These are phyloP conservation scores for Trichoderma oligosporum DNA, from an alignment of 2,329 filamentous ascomycete genomes.

Conservation along the genomic window DNA sequence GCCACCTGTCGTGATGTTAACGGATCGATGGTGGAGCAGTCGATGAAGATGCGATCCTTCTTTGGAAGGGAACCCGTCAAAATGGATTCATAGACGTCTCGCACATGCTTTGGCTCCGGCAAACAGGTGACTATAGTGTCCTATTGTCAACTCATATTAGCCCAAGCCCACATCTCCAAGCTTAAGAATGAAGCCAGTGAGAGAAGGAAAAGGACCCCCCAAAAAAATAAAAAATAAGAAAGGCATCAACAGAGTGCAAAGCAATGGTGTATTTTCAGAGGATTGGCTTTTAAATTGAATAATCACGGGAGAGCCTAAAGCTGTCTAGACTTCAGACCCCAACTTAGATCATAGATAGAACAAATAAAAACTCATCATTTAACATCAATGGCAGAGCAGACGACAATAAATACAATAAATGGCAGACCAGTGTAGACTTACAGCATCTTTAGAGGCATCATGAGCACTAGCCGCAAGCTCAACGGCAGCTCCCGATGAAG, in stretches of 20 bases:
- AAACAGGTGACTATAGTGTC: constrained; percentile 84
- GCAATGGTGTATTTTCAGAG: neutral
- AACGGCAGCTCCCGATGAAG: constrained; percentile 44
- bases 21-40: constrained; percentile 95
- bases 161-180: constrained; percentile 33
- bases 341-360: constrained; percentile 70
- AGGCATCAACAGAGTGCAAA: neutral
- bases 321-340: constrained; percentile 44
- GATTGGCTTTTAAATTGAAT: constrained; percentile 64
- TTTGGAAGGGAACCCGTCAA: constrained; percentile 52
- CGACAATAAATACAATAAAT: neutral
- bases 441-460: constrained; percentile 51
- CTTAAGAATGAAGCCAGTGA: neutral
- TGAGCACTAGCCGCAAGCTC: constrained; percentile 43
- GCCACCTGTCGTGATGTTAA: constrained; percentile 77
- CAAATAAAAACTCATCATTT: constrained; percentile 30
- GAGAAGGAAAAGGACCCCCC: neutral
- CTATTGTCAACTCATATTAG: constrained; percentile 43
- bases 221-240: neutral
- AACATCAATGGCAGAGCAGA: neutral
- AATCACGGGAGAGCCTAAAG: constrained; percentile 59
- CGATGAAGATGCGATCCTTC: constrained; percentile 77
- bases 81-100: constrained; percentile 74
- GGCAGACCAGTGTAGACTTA: constrained; percentile 34
- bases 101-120: constrained; percentile 84